These are phyloP conservation scores for Rhodotorula sp. DNA, from an alignment of 1,284 basidiomycete species.

Conservation along the genomic window DNA sequence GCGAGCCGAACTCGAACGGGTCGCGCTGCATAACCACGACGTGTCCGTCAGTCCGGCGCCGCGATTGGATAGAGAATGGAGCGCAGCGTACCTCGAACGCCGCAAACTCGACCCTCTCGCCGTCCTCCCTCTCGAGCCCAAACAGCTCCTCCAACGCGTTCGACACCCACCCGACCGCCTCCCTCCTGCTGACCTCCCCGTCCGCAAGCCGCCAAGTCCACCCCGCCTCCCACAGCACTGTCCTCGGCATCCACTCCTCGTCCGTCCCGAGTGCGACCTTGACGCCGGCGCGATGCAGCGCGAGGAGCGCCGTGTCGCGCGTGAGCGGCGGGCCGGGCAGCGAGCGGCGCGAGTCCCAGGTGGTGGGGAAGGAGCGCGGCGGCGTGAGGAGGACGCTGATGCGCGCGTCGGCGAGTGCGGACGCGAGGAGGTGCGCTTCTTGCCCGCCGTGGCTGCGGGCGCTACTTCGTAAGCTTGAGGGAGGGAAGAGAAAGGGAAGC, in stretches of 20 bases:
- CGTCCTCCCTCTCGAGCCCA: constrained; percentile 54
- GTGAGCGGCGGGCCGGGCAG: constrained; percentile 71
- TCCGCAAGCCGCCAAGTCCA: constrained; percentile 60
- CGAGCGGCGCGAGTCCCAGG: constrained; percentile 70
- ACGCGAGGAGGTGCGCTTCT: constrained; percentile 73
- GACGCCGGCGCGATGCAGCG: constrained; percentile 67
- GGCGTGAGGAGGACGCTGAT: constrained; percentile 73
- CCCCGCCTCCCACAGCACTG: constrained; percentile 68
- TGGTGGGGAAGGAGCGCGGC: constrained; percentile 63
- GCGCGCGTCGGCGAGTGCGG: constrained; percentile 66
- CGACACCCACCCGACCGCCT: constrained; percentile 64
- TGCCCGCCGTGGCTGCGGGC: constrained; percentile 58
- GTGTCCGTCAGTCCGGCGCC: background rate
- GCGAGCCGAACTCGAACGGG: constrained; percentile 36
- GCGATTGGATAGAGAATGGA: constrained; percentile 32
- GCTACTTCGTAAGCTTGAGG: constrained; percentile 35
- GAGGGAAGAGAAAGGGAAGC: background rate
- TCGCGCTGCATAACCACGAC: constrained; percentile 19
- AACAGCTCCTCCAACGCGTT: constrained; percentile 67
- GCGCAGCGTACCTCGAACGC: constrained; percentile 64
- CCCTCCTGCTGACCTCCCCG: constrained; percentile 57
- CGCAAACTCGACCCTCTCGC: constrained; percentile 61
- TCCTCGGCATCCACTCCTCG: constrained; percentile 63
- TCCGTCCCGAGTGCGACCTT: constrained; percentile 69
- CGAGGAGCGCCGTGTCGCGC: constrained; percentile 64